These are phyloP conservation scores for Fusarium pilosicola DNA, from an alignment of 2,329 filamentous ascomycete species.

Conservation along the genomic window DNA sequence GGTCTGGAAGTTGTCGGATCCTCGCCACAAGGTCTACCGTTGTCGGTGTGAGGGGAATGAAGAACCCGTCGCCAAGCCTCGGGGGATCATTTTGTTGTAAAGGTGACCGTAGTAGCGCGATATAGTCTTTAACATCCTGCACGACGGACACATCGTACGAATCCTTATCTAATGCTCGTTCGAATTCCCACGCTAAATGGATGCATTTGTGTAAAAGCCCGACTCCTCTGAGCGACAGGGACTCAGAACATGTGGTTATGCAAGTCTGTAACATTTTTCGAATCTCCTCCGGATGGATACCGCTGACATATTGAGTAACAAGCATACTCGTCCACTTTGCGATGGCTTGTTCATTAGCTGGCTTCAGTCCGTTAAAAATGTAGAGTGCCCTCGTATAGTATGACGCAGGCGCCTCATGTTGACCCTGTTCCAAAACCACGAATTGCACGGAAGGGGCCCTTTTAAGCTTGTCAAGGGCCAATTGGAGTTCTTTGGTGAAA, in stretches of 20 bases:
- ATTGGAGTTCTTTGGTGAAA: slow-evolving; percentile 64
- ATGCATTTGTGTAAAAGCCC: slow-evolving; percentile 63
- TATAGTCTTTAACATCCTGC: slow-evolving; percentile 58
- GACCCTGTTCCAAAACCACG: slow-evolving; percentile 62
- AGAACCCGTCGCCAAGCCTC: slow-evolving; percentile 30
- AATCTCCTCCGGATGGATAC: slow-evolving; percentile 60
- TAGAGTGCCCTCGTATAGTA: slow-evolving; percentile 58
- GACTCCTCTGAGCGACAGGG: slow-evolving; percentile 53
- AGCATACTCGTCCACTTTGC: slow-evolving; percentile 36
- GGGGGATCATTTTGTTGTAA: slow-evolving; percentile 31
- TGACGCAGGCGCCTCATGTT: slow-evolving; percentile 60
- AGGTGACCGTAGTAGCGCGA: slow-evolving; percentile 59
- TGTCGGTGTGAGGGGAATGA: slow-evolving; percentile 52
- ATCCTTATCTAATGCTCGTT: slow-evolving; percentile 61
- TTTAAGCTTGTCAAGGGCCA: slow-evolving; percentile 59
- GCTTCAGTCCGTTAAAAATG: slow-evolving; percentile 36
- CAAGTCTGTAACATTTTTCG: slow-evolving; percentile 52
- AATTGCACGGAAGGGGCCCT: slow-evolving; percentile 64
- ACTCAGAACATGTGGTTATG: slow-evolving; percentile 20
- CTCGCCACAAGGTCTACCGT: slow-evolving; percentile 50
- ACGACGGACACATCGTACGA: slow-evolving; percentile 54
- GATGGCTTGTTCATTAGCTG: slow-evolving; percentile 4
- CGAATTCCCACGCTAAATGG: slow-evolving; percentile 66
- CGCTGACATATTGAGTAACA: slow-evolving; percentile 60
- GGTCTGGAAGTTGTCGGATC: slow-evolving; percentile 60